Conservation (phyloP, 805 yeast genomes). For the Jamesozyma lodderae region DNA sequence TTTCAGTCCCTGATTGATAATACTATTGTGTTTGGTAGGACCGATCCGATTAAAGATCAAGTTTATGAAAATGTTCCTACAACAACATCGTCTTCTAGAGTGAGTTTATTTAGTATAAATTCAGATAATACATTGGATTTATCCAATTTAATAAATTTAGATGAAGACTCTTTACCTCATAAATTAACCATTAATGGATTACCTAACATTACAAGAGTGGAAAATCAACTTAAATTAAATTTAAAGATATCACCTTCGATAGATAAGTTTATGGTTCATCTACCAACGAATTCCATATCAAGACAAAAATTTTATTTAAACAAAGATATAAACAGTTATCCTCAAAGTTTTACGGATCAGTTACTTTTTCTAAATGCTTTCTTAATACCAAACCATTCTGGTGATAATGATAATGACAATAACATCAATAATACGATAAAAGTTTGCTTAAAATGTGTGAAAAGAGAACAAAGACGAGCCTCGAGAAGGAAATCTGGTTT, state of each 20-base stretch:
- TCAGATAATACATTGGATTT: neutral
- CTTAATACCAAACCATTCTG: conserved; percentile 50
- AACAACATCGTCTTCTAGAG: neutral
- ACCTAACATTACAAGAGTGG: conserved; percentile 83
- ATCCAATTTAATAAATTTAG: neutral
- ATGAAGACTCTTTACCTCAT: conserved; percentile 30
- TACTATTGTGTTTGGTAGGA: conserved; percentile 12
- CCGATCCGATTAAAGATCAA: neutral
- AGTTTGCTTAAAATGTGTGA: conserved; percentile 81
- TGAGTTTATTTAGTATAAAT: neutral
- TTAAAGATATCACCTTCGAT: conserved; percentile 58
- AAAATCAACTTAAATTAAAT: conserved; percentile 82
- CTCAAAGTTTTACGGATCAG: conserved; percentile 41
- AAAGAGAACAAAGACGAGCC: conserved; percentile 90
- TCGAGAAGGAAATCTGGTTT: conserved; percentile 81
- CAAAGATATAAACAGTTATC: conserved; percentile 33
- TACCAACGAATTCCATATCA: conserved; percentile 82
- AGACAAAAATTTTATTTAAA: conserved; percentile 73
- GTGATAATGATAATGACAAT: conserved; percentile 21
- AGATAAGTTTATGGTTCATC: conserved; percentile 57
- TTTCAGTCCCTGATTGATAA: conserved; percentile 6
- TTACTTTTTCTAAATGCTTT: conserved; percentile 66
- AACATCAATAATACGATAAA: conserved; percentile 39
- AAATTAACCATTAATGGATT: conserved; percentile 48
- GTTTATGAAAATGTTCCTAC: neutral